Conservation (phyloP, 768 basidiomycete species). For the Phaffia tasmanica region DNA sequence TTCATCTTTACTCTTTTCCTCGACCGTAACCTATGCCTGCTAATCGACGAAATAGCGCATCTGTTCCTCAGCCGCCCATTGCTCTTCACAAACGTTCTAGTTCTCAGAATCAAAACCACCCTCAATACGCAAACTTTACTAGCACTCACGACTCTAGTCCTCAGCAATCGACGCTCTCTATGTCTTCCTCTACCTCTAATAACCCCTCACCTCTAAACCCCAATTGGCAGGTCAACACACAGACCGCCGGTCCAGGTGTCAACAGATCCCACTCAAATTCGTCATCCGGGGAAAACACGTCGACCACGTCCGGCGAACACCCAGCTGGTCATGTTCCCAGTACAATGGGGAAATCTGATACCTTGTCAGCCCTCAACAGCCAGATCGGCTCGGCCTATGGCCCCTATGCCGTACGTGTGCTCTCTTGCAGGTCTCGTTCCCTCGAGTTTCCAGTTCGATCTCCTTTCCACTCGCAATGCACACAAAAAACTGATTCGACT, state of each 20-base stretch:
- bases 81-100: no score
- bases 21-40: no score
- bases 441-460: neutral
- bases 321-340: neutral
- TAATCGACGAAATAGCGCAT: no score
- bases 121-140: no score
- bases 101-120: no score
- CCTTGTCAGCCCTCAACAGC: neutral
- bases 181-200: no score
- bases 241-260: neutral
- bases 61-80: no score
- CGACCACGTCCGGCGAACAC: neutral
- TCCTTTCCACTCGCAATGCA: neutral
- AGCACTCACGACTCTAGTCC: no score
- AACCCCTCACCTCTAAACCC: conserved; percentile 13
- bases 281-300: neutral
- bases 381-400: conserved; percentile 7
- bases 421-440: neutral
- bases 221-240: conserved; percentile 2
- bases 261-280: conserved; percentile 2
- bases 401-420: conserved; percentile 4
- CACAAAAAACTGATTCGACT: no score
- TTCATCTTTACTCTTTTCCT: no score
- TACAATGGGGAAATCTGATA: neutral
- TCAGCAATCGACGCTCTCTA: no score